A percentile compares a stretch with the other conserved stretches of the same genome.
These are phyloP conservation scores for Torrubiella hemipterigena DNA, from an alignment of 2,329 filamentous ascomycete genomes.

Conservation along the genomic window DNA sequence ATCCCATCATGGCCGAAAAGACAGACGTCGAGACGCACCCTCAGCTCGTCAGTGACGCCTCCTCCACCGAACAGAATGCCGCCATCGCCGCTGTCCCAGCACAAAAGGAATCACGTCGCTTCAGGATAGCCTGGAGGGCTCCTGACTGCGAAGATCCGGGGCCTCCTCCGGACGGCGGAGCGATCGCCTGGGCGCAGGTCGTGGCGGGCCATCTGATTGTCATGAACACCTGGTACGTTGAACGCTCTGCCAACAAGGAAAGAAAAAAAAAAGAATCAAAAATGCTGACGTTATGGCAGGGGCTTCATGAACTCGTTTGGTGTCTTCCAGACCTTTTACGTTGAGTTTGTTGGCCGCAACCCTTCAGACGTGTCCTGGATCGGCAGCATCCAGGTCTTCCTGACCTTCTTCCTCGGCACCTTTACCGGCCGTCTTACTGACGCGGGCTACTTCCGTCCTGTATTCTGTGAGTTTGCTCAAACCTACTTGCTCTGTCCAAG, in stretches of 20 bases:
- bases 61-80: too few species aligned
- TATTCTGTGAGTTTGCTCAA: too few species aligned
- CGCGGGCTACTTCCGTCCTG: slow-evolving; percentile 19
- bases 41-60: too few species aligned
- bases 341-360: slow-evolving; percentile 12
- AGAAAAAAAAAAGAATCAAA: slow-evolving; percentile 3
- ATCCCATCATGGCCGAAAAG: too few species aligned
- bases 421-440: slow-evolving; percentile 27
- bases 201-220: slow-evolving; percentile 12
- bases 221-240: slow-evolving; percentile 12
- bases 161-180: slow-evolving; percentile 13
- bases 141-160: too few species aligned
- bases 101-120: too few species aligned
- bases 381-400: slow-evolving; percentile 17
- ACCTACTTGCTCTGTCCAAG: slow-evolving; percentile 13
- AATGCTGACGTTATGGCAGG: neutral
- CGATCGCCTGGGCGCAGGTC: slow-evolving; percentile 14
- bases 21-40: too few species aligned
- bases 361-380: slow-evolving; percentile 24
- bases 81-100: too few species aligned
- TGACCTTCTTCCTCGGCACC: slow-evolving; percentile 23
- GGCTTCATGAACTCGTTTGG: slow-evolving; percentile 5
- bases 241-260: too few species aligned
- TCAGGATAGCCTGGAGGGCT: too few species aligned
- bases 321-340: slow-evolving; percentile 13